phyloP scores from a whole-genome alignment of 768 basidiomycete genomes.

The Wakefieldia striispora region DNA sequence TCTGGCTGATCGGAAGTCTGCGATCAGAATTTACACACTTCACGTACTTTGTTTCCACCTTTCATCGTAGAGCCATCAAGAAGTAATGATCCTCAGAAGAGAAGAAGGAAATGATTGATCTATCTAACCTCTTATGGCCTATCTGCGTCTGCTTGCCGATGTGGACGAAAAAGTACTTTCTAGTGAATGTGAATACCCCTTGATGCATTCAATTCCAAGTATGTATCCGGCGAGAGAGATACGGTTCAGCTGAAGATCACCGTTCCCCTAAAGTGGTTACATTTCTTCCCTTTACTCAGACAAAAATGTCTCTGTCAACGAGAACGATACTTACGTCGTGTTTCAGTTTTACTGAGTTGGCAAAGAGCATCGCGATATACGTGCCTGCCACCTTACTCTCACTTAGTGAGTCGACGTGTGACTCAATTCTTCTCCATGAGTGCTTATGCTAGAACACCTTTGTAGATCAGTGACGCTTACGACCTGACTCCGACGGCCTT shows the following conservation, averaged over 20 bases:
- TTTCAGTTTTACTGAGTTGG: background rate
- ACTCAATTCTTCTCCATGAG: background rate
- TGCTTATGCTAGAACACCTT: no score
- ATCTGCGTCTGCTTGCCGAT: constrained; percentile 1
- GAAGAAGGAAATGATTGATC: constrained; percentile 8
- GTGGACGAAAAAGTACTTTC: background rate
- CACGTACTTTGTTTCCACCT: background rate
- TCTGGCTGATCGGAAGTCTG: background rate
- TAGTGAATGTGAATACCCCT: constrained; percentile 8
- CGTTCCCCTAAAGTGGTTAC: constrained; percentile 1
- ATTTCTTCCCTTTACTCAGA: background rate
- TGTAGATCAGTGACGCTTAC: no score
- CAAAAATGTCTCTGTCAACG: background rate
- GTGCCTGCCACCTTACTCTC: background rate
- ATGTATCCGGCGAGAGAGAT: background rate
- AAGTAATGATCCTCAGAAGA: constrained; percentile 13
- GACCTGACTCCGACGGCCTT: no score
- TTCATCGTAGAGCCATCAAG: constrained; percentile 13
- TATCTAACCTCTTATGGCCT: constrained; percentile 7
- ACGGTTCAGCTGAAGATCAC: background rate
- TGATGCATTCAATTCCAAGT: background rate
- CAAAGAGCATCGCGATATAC: background rate
- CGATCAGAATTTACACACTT: constrained; percentile 20
- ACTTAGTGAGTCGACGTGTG: background rate
- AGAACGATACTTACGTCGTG: background rate